Evolutionary conservation across 306 rosid genomes (phyloP).

Genomic region (Carpinus fangiana): DNA sequence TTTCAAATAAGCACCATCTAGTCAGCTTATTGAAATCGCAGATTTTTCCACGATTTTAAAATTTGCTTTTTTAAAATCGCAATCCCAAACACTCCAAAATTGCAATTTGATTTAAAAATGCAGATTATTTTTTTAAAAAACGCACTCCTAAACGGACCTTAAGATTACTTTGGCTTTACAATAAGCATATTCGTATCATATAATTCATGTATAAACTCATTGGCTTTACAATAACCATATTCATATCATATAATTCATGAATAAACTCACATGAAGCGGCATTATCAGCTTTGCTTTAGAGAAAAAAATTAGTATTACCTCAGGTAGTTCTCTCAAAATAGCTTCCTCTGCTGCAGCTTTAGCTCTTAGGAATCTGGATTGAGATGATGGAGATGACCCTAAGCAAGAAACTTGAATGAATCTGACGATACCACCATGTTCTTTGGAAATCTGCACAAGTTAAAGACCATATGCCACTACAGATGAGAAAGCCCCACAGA

Average conservation of each 20-base stretch:
- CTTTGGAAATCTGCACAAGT: constrained; percentile 80
- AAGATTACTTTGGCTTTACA: not conserved
- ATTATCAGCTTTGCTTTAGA: constrained; percentile 4
- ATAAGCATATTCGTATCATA: not conserved
- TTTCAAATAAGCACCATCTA: no score
- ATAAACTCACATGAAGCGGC: constrained; percentile 19
- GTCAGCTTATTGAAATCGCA: no score
- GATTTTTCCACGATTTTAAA: no score
- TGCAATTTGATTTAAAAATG: no score
- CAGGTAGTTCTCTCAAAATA: constrained; percentile 77
- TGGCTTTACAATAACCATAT: constrained; percentile 2
- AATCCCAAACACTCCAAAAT: no score
- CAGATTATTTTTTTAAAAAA: no score
- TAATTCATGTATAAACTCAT: constrained; percentile 12
- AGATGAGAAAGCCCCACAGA: not conserved
- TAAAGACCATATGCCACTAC: not conserved
- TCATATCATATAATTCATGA: not conserved
- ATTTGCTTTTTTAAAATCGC: no score
- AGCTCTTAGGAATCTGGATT: constrained; percentile 76
- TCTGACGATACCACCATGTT: constrained; percentile 96
- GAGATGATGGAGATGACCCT: constrained; percentile 88
- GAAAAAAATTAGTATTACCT: constrained; percentile 49
- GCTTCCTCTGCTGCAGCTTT: constrained; percentile 94
- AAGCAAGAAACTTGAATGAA: constrained; percentile 89
- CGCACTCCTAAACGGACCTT: no score